Percentiles rank a stretch among this genome's conserved stretches.
Conservation (phyloP, 352 stramenopile species). For the Phytophthora kernoviae region DNA sequence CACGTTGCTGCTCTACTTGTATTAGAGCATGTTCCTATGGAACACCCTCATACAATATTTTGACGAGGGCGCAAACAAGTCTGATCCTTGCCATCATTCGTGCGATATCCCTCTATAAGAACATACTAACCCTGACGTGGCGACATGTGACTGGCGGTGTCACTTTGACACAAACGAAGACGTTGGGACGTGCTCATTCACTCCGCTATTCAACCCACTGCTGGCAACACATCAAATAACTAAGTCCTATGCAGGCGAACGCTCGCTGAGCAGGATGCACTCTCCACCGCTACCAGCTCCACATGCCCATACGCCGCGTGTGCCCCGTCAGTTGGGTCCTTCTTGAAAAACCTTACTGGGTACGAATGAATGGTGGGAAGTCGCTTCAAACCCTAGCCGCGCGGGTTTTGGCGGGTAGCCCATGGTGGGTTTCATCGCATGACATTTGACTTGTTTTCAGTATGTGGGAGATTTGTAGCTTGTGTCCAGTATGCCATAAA, state of each 20-base stretch:
- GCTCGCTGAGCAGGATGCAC: no score
- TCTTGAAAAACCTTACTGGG: conserved; percentile 2
- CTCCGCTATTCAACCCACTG: not conserved
- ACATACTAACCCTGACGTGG: conserved; percentile 39
- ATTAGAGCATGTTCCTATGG: no score
- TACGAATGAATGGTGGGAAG: conserved; percentile 33
- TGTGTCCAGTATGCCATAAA: not conserved
- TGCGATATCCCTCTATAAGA: conserved; percentile 38
- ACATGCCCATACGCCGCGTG: not conserved
- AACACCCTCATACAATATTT: no score
- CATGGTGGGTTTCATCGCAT: conserved; percentile 4
- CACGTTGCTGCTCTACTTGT: no score
- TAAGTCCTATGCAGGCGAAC: no score
- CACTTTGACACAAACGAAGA: conserved; percentile 4
- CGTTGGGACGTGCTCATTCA: not conserved
- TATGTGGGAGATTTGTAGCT: not conserved
- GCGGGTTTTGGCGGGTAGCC: not conserved
- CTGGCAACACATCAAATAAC: no score
- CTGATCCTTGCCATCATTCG: no score
- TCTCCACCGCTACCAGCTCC: no score
- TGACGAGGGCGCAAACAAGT: no score
- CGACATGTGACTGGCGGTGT: conserved; percentile 40
- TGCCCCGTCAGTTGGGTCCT: not conserved
- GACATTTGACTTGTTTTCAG: not conserved
- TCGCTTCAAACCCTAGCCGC: conserved; percentile 5